Evolutionary conservation across 345 rosid species (phyloP).

Genomic region (Raphanus sativus): DNA sequence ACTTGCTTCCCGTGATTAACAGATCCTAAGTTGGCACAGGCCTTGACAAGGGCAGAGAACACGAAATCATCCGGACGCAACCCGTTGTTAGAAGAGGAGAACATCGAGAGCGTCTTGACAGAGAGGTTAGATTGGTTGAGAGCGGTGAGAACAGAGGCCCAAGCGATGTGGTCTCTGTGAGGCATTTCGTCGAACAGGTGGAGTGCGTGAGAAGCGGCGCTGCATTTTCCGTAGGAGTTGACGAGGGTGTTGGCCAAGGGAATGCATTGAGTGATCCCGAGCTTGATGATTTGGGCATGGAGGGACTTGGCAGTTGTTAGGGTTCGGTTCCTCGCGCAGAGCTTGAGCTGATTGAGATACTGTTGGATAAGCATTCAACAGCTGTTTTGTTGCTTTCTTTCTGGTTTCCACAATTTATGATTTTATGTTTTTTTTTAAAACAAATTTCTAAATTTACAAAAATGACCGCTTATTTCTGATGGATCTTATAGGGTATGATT

Average conservation of each 20-base stretch:
- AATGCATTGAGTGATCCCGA: conserved; percentile 39
- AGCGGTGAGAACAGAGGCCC: conserved; percentile 74
- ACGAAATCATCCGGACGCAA: conserved; percentile 70
- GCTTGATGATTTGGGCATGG: conserved; percentile 57
- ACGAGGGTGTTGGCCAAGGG: conserved; percentile 52
- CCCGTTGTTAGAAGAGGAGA: conserved; percentile 32
- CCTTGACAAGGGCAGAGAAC: conserved; percentile 58
- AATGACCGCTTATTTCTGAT: too few relatives aligned
- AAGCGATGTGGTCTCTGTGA: conserved; percentile 56
- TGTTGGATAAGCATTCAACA: conserved; percentile 48
- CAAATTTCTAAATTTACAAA: too few relatives aligned
- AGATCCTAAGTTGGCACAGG: conserved; percentile 58
- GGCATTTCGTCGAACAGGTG: conserved; percentile 65
- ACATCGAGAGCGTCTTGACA: conserved; percentile 47
- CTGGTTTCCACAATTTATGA: neutral
- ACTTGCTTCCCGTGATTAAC: conserved; percentile 61
- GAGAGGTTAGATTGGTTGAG: conserved; percentile 56
- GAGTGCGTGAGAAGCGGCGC: conserved; percentile 44
- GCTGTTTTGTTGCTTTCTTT: conserved; percentile 15
- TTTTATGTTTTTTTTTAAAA: neutral
- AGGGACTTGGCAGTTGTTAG: conserved; percentile 37
- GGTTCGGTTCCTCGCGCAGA: conserved; percentile 42
- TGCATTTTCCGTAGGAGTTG: conserved; percentile 55
- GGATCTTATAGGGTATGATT: too few relatives aligned
- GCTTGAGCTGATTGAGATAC: conserved; percentile 49